phyloP scores from a whole-genome alignment of 1,139 yeast species.

The Geotrichum klebahnii region DNA sequence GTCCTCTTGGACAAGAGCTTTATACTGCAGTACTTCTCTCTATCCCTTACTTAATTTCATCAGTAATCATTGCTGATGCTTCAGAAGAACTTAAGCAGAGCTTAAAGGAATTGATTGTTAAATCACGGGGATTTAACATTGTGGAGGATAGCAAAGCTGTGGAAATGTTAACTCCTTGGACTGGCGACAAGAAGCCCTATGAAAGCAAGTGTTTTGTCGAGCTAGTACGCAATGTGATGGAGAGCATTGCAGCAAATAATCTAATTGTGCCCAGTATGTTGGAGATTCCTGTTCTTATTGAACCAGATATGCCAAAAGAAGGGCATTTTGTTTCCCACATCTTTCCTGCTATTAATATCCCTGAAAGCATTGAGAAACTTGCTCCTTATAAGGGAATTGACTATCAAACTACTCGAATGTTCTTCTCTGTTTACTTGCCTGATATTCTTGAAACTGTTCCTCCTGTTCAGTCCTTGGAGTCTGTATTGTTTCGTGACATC shows the following conservation, averaged over 20 bases:
- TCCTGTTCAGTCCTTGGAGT: constrained; percentile 52
- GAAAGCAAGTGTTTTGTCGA: constrained; percentile 50
- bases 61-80: constrained; percentile 15
- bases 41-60: constrained; percentile 52
- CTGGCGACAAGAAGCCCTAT: constrained; percentile 49
- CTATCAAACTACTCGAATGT: constrained; percentile 50
- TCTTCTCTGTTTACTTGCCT: constrained; percentile 63
- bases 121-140: constrained; percentile 26
- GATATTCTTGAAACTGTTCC: constrained; percentile 69
- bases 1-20: constrained; percentile 62
- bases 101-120: constrained; percentile 23
- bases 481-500: constrained; percentile 68
- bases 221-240: constrained; percentile 51
- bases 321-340: constrained; percentile 31
- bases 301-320: constrained; percentile 27
- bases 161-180: constrained; percentile 44
- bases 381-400: constrained; percentile 19
- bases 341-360: constrained; percentile 41
- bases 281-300: constrained; percentile 16
- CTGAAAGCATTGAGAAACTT: constrained; percentile 27
- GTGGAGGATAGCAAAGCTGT: constrained; percentile 21
- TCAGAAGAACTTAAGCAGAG: constrained; percentile 10
- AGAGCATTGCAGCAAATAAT: constrained; percentile 24
- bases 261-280: constrained; percentile 17
- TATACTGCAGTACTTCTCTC: constrained; percentile 61